Evolutionary conservation across 2,329 filamentous ascomycete genomes (phyloP).

Genomic region (Phialophora chinensis): DNA sequence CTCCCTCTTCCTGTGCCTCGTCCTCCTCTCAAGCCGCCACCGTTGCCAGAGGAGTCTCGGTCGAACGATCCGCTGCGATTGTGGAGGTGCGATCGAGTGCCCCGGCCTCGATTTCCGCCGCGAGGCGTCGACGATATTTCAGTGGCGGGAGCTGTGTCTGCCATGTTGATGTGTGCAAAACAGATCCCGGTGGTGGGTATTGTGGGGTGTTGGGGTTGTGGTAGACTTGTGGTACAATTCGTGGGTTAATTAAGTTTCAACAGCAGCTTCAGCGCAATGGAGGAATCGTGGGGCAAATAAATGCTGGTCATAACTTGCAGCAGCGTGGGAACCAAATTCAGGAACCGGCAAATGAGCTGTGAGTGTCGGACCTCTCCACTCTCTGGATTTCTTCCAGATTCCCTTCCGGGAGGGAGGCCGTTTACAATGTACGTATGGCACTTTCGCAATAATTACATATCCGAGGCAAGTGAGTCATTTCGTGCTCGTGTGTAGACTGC

Average conservation of each 20-base stretch:
- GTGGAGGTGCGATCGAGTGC: slow-evolving; percentile 19
- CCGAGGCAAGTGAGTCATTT: slow-evolving; percentile 3
- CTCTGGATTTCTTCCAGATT: slow-evolving; percentile 7
- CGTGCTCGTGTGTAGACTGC: background rate
- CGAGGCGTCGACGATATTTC: slow-evolving; percentile 12
- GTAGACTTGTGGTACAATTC: slow-evolving; percentile 5
- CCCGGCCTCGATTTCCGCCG: slow-evolving; percentile 14
- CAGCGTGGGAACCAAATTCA: slow-evolving; percentile 1
- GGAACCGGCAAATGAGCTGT: slow-evolving; percentile 6
- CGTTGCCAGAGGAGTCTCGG: slow-evolving; percentile 19
- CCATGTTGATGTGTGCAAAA: slow-evolving; percentile 16
- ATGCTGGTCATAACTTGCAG: background rate
- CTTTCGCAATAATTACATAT: background rate
- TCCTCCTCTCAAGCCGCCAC: slow-evolving; percentile 17
- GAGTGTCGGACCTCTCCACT: background rate
- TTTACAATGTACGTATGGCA: background rate
- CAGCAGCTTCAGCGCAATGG: slow-evolving; percentile 9
- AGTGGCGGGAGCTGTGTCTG: slow-evolving; percentile 10
- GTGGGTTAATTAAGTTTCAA: background rate
- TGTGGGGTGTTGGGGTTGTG: background rate
- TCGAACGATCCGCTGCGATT: slow-evolving; percentile 20
- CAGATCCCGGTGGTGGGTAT: background rate
- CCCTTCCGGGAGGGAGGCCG: background rate
- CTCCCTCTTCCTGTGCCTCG: slow-evolving; percentile 33
- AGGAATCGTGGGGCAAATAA: slow-evolving; percentile 6